Evolutionary conservation across 2,329 filamentous ascomycete genomes (phyloP), one percentile per base, ranked within the genome.

Genomic region (Stylonectria norvegica): DNA sequence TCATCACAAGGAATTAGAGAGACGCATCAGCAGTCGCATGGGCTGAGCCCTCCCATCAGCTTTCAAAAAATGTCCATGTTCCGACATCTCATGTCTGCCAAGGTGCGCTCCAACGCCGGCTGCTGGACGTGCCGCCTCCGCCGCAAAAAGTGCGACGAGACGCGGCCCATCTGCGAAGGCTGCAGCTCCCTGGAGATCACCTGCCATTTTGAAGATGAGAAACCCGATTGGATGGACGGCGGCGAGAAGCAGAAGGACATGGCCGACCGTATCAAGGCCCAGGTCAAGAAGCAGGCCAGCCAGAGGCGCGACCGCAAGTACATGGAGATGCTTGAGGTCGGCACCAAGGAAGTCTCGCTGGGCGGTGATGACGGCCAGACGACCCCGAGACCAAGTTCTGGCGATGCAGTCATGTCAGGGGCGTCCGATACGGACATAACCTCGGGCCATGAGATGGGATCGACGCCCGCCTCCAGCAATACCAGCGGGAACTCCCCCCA

Each of bases 41-140:
- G n/a, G n/a, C n/a, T n/a, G n/a, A n/a, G n/a, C n/a, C n/a, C n/a
- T n/a, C n/a, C n/a, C n/a, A n/a, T n/a, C n/a, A n/a, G n/a, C n/a
- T n/a, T n/a, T n/a, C 16, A 27, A 17, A 27, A 10, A 18, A 27
- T 17, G 18, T 28, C 38, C 46, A 58, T 58, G 56, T 50, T 58
- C 39, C 56, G 56, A 27, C 50, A 57, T 48, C 49, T 58, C 40
- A 58, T 58, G 52, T 52, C 49, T 16, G 49, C 54, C 43, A 58
- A 58, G 42, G 52, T 65, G 19, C 64, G 70, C 28, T 70, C 66
- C 43, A 66, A 66, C 35, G 68, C 65, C 6, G 76, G 76, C 43
- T 81, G 78, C 55, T 81, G 76, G 75, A 81, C 76, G 3, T 82
- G 79, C 51, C 71, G 77, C 16, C 66, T 81, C 9, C 72, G 79